A percentile compares a stretch with the other conserved stretches of the same genome.
These are phyloP conservation scores for Aspergillus olivimuriae DNA, from an alignment of 495 filamentous ascomycete genomes.

Conservation along the genomic window DNA sequence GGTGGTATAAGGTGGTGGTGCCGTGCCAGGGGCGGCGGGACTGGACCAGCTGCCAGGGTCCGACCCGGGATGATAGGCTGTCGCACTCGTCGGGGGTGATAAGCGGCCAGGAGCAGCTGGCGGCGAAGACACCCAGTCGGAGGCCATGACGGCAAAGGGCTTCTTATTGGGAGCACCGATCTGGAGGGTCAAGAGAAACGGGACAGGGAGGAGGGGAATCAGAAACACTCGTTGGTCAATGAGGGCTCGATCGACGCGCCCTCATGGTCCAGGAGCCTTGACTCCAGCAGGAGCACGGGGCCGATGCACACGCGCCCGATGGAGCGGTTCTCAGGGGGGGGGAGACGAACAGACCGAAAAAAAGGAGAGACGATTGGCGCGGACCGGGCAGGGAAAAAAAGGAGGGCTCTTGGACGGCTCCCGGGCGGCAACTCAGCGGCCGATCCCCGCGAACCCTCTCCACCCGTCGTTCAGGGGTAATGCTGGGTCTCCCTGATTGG, in stretches of 20 bases:
- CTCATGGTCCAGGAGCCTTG: slow-evolving; percentile 13
- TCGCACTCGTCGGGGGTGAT: background rate
- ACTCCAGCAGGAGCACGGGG: slow-evolving; percentile 5
- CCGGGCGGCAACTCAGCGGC: background rate
- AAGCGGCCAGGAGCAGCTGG: slow-evolving; percentile 20
- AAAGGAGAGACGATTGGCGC: background rate
- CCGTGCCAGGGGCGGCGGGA: slow-evolving; percentile 7
- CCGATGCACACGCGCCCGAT: background rate
- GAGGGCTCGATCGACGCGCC: slow-evolving; percentile 18
- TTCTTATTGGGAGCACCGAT: slow-evolving; percentile 7
- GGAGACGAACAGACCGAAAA: background rate
- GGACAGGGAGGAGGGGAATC: slow-evolving; percentile 11
- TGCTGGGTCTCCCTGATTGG: too few relatives aligned
- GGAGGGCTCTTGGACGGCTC: background rate
- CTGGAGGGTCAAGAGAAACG: slow-evolving; percentile 7
- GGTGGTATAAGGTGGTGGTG: too few relatives aligned
- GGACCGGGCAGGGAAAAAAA: background rate
- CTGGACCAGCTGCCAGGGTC: slow-evolving; percentile 7
- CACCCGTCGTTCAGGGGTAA: too few relatives aligned
- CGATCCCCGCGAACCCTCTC: background rate
- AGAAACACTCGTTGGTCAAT: slow-evolving; percentile 16
- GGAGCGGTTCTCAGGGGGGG: background rate
- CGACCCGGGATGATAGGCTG: slow-evolving; percentile 5
- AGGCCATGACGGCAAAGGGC: slow-evolving; percentile 13
- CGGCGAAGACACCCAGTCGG: slow-evolving; percentile 18